A percentile compares a stretch with the other conserved stretches of the same genome.
phyloP scores from a whole-genome alignment of 2,329 filamentous ascomycete species.

The Gnomoniopsis smithogilvyi region DNA sequence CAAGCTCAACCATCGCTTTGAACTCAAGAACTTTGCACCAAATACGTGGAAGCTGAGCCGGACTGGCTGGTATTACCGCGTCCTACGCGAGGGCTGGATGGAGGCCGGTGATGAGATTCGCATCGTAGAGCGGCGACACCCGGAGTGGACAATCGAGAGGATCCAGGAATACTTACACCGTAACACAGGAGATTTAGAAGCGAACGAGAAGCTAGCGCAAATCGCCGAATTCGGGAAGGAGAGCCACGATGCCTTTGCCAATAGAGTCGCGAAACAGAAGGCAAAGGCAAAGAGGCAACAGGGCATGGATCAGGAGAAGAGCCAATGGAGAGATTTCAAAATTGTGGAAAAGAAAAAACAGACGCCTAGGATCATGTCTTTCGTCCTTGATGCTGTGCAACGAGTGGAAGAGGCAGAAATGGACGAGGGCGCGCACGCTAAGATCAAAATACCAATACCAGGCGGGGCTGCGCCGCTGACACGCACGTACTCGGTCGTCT shows the following conservation, averaged over 20 bases:
- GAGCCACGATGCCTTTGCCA: conserved; percentile 44
- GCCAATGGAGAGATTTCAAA: conserved; percentile 41
- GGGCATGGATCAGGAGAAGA: conserved; percentile 22
- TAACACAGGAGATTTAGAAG: conserved; percentile 45
- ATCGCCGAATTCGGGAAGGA: conserved; percentile 50
- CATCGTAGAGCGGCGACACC: conserved; percentile 52
- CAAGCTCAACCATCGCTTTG: conserved; percentile 67
- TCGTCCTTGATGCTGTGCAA: conserved; percentile 47
- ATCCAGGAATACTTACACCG: conserved; percentile 62
- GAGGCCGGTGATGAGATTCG: conserved; percentile 53
- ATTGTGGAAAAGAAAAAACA: conserved; percentile 48
- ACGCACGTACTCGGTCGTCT: conserved; percentile 59
- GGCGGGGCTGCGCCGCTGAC: conserved; percentile 46
- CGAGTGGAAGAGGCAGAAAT: conserved; percentile 30
- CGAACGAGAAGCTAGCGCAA: conserved; percentile 49
- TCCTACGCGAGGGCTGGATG: conserved; percentile 53
- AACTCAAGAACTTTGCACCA: conserved; percentile 59
- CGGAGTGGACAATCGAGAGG: conserved; percentile 60
- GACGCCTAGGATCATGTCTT: conserved; percentile 47
- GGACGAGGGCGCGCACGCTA: conserved; percentile 50
- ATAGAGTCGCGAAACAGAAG: conserved; percentile 44
- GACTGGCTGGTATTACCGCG: conserved; percentile 65
- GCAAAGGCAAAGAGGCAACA: conserved; percentile 23
- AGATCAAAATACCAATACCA: conserved; percentile 42
- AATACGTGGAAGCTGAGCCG: conserved; percentile 53